phyloP scores from a whole-genome alignment of 768 basidiomycete genomes.

The Boletus vinaceobasis region DNA sequence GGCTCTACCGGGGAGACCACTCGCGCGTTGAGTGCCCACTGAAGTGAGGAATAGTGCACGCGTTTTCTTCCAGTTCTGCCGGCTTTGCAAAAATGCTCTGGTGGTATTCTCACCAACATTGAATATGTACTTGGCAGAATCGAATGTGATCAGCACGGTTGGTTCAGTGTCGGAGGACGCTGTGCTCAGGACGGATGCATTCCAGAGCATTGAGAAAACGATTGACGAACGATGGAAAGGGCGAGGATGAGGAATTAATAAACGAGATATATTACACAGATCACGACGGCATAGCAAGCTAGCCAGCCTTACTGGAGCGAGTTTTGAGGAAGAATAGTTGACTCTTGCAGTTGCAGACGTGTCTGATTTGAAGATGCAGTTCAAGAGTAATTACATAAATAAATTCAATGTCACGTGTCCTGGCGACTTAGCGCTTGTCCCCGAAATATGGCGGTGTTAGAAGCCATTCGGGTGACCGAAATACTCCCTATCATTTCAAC shows the following conservation, averaged over 20 bases:
- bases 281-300: conserved; percentile 25
- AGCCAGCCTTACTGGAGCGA: conserved; percentile 19
- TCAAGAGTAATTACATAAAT: no score
- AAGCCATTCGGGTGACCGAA: no score
- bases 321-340: background rate
- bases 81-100: conserved; percentile 67
- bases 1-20: conserved; percentile 69
- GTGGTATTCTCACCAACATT: conserved; percentile 82
- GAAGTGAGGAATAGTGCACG: conserved; percentile 72
- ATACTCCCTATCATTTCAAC: no score
- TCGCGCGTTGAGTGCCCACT: conserved; percentile 55
- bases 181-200: conserved; percentile 54
- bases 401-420: no score
- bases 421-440: no score
- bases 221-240: conserved; percentile 17
- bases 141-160: conserved; percentile 69
- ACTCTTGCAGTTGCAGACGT: background rate
- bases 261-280: conserved; percentile 23
- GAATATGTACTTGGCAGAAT: conserved; percentile 81
- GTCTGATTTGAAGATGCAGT: background rate
- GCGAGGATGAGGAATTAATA: conserved; percentile 6
- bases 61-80: conserved; percentile 61
- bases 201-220: conserved; percentile 52
- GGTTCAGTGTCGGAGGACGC: conserved; percentile 78
- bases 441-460: no score